Evolutionary conservation across 2,329 filamentous ascomycete species (phyloP), one percentile per base, ranked within the genome.

Genomic region (Pseudopyricularia javanii): DNA sequence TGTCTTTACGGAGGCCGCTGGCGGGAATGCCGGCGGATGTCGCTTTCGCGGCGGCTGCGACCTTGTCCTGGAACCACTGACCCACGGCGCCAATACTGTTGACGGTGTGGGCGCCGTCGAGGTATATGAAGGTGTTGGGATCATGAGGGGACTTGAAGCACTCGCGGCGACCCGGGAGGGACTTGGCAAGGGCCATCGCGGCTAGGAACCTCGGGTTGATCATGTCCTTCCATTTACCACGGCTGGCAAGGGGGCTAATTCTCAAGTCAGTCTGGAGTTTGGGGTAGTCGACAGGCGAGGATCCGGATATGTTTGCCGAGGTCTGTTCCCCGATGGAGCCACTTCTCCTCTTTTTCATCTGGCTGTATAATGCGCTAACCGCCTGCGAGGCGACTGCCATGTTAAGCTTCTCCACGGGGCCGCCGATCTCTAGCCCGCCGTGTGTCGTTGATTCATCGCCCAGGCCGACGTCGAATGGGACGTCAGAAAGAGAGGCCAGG

Each of bases 21-120:
- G n/a, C n/a, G n/a, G n/a, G n/a, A n/a, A n/a, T n/a, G n/a, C n/a
- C 50, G 28, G 9, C 28, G 9, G 28, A 4, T 30, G 28, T 30
- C 5, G 5, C 9, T 30, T 30, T 32, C 9, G 12, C 47, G n/a
- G 47, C 33, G 60, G 62, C 49, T 55, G 55, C 30, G 64, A 62
- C n/a, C 63, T 78, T 73, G 9, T 66, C 66, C 2, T 81, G 79
- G 51, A 95, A 97, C 91, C 91, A 96, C 56, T 79, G 78, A 0
- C 84, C 84, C 4, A 89, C 88, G 58, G 88, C 78, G 57, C 85
- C 80, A 53, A 98, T 84, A 64, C 90, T 96, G 63, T 97, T 91
- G 3, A 86, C 75, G 0, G 91, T 98, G 67, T 98, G 93, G 2
- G 90, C 93, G 8, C 93, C 91, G 63, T 98, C 93, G 20, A 98